Percentiles rank a stretch among this genome's conserved stretches.
Evolutionary conservation across 441 rosid genomes (phyloP).

Genomic region (Mallotus japonicus): DNA sequence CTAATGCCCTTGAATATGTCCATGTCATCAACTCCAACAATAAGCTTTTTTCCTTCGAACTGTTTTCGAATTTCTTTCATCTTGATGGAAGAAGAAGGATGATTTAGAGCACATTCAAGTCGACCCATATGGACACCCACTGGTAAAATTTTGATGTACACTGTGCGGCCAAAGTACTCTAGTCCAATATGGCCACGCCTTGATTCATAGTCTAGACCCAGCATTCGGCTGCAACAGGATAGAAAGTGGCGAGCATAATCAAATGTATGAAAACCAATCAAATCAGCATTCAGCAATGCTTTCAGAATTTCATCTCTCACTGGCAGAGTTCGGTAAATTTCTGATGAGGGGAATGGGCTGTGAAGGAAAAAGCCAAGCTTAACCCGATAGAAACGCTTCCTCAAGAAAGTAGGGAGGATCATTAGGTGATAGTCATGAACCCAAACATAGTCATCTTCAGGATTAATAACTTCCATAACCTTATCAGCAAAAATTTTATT

Average conservation of each 20-base stretch:
- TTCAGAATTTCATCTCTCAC: slow-evolving; percentile 62
- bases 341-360: slow-evolving; percentile 79
- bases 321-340: slow-evolving; percentile 69
- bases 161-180: slow-evolving; percentile 73
- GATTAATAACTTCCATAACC: slow-evolving; percentile 70
- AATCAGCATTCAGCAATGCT: slow-evolving; percentile 68
- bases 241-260: slow-evolving; percentile 82
- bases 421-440: slow-evolving; percentile 81
- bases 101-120: slow-evolving; percentile 58
- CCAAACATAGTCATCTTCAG: slow-evolving; percentile 75
- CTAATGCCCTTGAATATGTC: slow-evolving; percentile 84
- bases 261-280: slow-evolving; percentile 76
- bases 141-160: slow-evolving; percentile 65
- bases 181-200: slow-evolving; percentile 72
- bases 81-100: slow-evolving; percentile 51
- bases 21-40: slow-evolving; percentile 75
- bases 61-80: slow-evolving; percentile 54
- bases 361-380: slow-evolving; percentile 84
- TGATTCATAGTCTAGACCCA: slow-evolving; percentile 72
- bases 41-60: slow-evolving; percentile 53
- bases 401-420: slow-evolving; percentile 77
- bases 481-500: slow-evolving; percentile 72
- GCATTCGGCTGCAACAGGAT: slow-evolving; percentile 73
- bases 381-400: slow-evolving; percentile 57
- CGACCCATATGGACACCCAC: slow-evolving; percentile 68